Percentiles rank a stretch among this genome's conserved stretches.
These are phyloP conservation scores for Aspergillus tanneri DNA, from an alignment of 2,329 filamentous ascomycete genomes.

Conservation along the genomic window DNA sequence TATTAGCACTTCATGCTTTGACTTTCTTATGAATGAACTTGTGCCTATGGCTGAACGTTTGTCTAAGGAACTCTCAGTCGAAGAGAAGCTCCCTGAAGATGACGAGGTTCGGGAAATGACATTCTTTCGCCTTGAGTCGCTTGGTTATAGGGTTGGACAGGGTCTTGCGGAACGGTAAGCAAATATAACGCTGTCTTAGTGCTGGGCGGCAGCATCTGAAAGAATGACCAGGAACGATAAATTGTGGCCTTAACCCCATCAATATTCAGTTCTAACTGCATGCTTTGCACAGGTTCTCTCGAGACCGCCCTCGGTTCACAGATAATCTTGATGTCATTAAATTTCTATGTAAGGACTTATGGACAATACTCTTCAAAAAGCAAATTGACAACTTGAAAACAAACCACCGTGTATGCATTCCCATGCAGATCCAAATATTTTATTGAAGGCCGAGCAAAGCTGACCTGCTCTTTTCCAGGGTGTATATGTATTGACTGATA, in stretches of 20 bases:
- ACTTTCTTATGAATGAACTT: conserved; percentile 93
- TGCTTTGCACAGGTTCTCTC: conserved; percentile 36
- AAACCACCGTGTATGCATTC: conserved; percentile 72
- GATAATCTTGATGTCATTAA: conserved; percentile 96
- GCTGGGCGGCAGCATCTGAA: not conserved
- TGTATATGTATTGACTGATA: conserved; percentile 94
- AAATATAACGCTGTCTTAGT: not conserved
- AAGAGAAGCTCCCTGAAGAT: conserved; percentile 36
- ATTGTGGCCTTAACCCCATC: too few species aligned
- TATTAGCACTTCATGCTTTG: conserved; percentile 80
- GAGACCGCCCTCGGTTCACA: conserved; percentile 79
- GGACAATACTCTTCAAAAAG: conserved; percentile 91
- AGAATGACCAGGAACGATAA: too few species aligned
- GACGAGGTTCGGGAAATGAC: conserved; percentile 83
- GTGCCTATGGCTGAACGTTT: conserved; percentile 91
- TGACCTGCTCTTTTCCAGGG: conserved; percentile 53
- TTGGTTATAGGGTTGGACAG: conserved; percentile 90
- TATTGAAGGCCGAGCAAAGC: not conserved
- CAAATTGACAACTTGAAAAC: conserved; percentile 99
- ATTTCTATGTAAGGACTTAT: conserved; percentile 97
- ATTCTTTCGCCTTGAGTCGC: conserved; percentile 75
- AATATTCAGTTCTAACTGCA: not conserved
- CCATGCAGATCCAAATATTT: not conserved
- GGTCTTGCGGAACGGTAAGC: conserved; percentile 81
- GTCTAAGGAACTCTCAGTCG: conserved; percentile 62